Base-by-base conservation (phyloP, 2,329 filamentous ascomycete species). In the Botryosphaeria dothidea region DNA sequence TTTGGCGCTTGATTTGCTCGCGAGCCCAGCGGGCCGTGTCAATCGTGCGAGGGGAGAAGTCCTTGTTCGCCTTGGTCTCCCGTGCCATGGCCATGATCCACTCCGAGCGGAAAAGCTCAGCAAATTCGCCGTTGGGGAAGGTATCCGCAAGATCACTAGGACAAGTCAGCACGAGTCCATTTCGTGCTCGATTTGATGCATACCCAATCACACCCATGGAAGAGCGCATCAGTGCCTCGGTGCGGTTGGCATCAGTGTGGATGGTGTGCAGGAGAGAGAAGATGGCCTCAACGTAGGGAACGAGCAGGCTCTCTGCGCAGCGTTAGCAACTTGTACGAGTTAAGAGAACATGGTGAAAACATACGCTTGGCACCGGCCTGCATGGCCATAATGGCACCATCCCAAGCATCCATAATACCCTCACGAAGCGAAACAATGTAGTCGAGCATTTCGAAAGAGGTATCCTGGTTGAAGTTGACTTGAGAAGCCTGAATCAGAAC, bases 351-450 rank as follows among this genome's bases (percentile, higher is more conserved):
- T 6, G 2, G 5, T 21, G 11, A 21, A 13, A 29, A 25, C 54
- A 19, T 43, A 58, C 54, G 88, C 83, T 94, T 94, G 73, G 83
- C 83, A 73, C 90, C 92, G 60, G 85, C 81, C 83, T 95, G 96
- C 90, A 98, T 93, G 62, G 95, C 93, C 77, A 94, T 89, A 75
- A 99, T 93, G 70, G 97, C 95, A 70, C 95, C 95, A 73, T 93
- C 93, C 93, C 96, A 99, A 36, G 95, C 95, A 84, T 99, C 95
- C 90, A 98, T 97, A 70, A 99, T 98, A 71, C 94, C 95, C 77
- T 99, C 96, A 62, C 95, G 90, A 56, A 99, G 86, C 21, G 93
- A 97, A 69, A 96, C 88, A 71, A 99, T 90, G 76, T 99, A 99
- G 79, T 98, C 94, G 65, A 93, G 90, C 91, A 98, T 96, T 80